Percentiles rank a stretch among this genome's conserved stretches.
Evolutionary conservation across 2,329 filamentous ascomycete genomes (phyloP).

Genomic region (Ilyonectria mors-panacis): DNA sequence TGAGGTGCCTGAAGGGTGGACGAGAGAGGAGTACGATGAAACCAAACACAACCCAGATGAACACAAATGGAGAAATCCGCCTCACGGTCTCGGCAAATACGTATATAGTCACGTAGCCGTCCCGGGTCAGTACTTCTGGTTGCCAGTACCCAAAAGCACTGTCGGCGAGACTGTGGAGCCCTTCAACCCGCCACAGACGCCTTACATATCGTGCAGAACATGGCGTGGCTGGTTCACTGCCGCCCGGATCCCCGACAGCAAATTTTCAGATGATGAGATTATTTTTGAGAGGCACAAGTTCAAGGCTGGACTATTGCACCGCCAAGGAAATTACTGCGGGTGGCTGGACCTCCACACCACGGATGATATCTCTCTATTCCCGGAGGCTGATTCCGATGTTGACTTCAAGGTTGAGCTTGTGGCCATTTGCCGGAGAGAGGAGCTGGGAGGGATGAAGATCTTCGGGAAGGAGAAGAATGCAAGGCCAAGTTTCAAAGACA

Average conservation of each 20-base stretch:
- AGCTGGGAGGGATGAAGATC: background rate
- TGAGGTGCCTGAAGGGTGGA: background rate
- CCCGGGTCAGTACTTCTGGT: background rate
- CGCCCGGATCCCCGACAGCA: background rate
- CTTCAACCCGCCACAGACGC: background rate
- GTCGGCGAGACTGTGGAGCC: background rate
- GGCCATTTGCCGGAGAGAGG: background rate
- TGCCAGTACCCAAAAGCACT: background rate
- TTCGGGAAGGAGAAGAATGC: background rate
- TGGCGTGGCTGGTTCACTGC: background rate
- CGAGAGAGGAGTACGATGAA: background rate
- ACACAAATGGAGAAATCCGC: background rate
- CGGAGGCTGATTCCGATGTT: background rate
- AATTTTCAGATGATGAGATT: background rate
- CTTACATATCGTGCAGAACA: conserved; percentile 2
- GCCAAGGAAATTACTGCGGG: background rate
- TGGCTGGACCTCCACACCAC: background rate
- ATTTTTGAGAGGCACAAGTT: background rate
- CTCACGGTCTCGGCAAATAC: background rate
- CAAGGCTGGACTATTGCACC: background rate
- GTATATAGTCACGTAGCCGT: background rate
- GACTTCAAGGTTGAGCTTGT: background rate
- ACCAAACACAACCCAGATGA: background rate
- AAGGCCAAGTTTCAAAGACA: background rate
- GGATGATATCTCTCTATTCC: background rate